A percentile compares a stretch with the other conserved stretches of the same genome.
Evolutionary conservation across 371 early-diverging fungal genomes (phyloP).

Genomic region (Funneliformis caledonium): DNA sequence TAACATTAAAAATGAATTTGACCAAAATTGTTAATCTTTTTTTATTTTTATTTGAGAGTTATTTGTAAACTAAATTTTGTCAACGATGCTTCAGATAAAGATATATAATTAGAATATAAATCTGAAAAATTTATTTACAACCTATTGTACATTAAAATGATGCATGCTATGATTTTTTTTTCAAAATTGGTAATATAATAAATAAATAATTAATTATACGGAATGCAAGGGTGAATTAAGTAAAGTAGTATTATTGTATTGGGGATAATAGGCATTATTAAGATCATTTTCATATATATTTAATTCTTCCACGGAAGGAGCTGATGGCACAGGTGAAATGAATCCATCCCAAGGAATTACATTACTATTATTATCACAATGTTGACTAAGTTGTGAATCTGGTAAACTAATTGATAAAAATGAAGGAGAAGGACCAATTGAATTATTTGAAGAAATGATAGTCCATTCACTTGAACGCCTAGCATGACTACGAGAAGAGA

Average conservation of each 20-base stretch:
- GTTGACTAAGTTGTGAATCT: neutral
- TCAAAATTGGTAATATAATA: neutral
- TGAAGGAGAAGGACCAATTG: neutral
- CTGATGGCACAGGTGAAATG: neutral
- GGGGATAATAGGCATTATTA: neutral
- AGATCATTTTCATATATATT: neutral
- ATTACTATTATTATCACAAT: neutral
- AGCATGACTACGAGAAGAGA: neutral
- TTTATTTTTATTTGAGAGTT: too few relatives aligned
- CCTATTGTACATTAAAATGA: neutral
- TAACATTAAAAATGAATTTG: too few relatives aligned
- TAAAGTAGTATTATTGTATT: neutral
- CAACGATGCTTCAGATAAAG: too few relatives aligned
- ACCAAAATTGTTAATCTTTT: too few relatives aligned
- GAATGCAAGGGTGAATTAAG: neutral
- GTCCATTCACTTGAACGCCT: neutral
- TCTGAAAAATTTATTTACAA: neutral
- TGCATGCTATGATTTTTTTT: neutral
- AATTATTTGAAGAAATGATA: neutral
- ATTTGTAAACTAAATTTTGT: too few relatives aligned
- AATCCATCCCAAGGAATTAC: conserved; percentile 1
- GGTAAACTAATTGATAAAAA: conserved; percentile 1
- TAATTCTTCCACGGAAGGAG: conserved; percentile 20
- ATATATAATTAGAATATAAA: too few relatives aligned
- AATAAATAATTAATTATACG: neutral